Percentiles rank a stretch among this genome's conserved stretches.
phyloP scores from a whole-genome alignment of 192 early-diverging fungal species.

The Piromyces finnis region DNA sequence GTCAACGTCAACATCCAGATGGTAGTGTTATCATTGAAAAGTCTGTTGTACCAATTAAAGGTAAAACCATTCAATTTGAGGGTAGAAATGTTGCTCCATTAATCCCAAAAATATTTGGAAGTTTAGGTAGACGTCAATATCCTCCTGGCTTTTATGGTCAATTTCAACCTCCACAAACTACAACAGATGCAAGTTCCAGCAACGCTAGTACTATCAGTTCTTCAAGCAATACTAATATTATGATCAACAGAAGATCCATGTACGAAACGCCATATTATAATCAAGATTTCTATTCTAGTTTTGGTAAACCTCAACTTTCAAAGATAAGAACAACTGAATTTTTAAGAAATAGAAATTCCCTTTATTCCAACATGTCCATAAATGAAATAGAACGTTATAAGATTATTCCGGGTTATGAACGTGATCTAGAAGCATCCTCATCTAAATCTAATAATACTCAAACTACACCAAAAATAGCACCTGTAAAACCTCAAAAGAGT shows the following conservation, averaged over 20 bases:
- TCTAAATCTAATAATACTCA: too few relatives aligned
- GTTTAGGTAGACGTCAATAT: background rate
- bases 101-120: background rate
- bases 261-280: background rate
- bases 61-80: background rate
- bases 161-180: background rate
- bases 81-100: background rate
- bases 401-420: background rate
- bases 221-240: background rate
- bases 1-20: background rate
- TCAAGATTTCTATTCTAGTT: background rate
- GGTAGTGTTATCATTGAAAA: background rate
- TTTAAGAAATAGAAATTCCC: background rate
- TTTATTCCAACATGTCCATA: background rate
- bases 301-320: background rate
- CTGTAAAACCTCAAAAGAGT: too few relatives aligned
- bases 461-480: too few relatives aligned
- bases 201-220: background rate
- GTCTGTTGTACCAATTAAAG: background rate
- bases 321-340: background rate
- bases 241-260: background rate
- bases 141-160: background rate
- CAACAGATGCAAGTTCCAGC: too few relatives aligned
- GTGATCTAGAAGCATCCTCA: too few relatives aligned
- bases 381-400: background rate